These are phyloP conservation scores for Didymellaceae sp. DNA, from an alignment of 2,329 filamentous ascomycete genomes.

Conservation along the genomic window DNA sequence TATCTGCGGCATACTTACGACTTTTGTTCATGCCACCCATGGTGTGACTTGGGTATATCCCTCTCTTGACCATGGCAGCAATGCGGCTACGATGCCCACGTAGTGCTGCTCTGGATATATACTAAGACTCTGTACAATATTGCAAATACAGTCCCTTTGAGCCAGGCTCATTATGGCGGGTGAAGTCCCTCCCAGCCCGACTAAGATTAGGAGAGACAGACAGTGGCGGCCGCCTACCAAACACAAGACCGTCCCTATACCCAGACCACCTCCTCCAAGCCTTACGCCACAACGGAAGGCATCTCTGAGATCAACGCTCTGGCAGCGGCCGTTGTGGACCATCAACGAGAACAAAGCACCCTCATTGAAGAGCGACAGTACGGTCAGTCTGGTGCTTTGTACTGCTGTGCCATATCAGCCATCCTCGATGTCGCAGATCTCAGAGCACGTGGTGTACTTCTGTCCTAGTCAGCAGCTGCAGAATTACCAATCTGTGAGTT, in stretches of 20 bases:
- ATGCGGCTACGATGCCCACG: not conserved
- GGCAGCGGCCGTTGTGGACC: not conserved
- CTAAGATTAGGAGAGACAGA: conserved; percentile 1
- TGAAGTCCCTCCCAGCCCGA: conserved; percentile 1
- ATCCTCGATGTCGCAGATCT: not conserved
- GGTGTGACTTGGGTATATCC: not conserved
- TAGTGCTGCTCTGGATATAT: conserved; percentile 2
- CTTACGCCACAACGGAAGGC: not conserved
- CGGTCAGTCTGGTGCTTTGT: conserved; percentile 1
- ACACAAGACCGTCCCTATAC: not conserved
- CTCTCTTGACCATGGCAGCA: not conserved
- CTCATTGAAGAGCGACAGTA: conserved; percentile 1
- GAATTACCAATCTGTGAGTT: conserved; percentile 7
- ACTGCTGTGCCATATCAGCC: not conserved
- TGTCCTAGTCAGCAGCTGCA: conserved; percentile 7
- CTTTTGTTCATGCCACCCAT: not conserved
- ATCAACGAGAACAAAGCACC: conserved; percentile 2
- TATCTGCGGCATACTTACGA: not conserved
- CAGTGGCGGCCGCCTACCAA: conserved; percentile 2
- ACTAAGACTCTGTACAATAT: not conserved
- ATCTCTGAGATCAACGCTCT: not conserved
- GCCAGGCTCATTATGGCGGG: conserved; percentile 1
- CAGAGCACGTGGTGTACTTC: conserved; percentile 4
- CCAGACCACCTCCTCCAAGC: not conserved
- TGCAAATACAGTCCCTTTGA: not conserved